These are phyloP conservation scores for Peltaster fructicola DNA, from an alignment of 2,329 filamentous ascomycete genomes.

Conservation along the genomic window DNA sequence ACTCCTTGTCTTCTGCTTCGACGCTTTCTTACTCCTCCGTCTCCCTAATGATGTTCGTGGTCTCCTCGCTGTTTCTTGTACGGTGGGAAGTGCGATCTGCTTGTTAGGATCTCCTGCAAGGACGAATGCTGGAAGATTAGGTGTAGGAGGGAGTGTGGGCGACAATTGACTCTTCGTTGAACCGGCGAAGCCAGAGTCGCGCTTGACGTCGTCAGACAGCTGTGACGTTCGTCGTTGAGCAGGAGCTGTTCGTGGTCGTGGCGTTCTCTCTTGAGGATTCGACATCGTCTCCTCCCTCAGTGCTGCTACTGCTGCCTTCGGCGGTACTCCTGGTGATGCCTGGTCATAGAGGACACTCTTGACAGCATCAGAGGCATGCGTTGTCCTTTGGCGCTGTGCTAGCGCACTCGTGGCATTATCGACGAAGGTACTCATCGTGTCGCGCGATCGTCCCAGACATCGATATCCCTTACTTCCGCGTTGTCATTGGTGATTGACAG, in stretches of 20 bases:
- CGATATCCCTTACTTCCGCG: too few relatives aligned
- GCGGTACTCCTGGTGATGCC: constrained; percentile 5
- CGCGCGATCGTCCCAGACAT: too few relatives aligned
- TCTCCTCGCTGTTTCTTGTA: constrained; percentile 2
- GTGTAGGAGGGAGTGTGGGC: constrained; percentile 2
- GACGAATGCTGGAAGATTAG: constrained; percentile 24
- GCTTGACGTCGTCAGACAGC: constrained; percentile 12
- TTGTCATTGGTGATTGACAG: too few relatives aligned
- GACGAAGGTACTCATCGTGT: too few relatives aligned
- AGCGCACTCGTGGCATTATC: too few relatives aligned
- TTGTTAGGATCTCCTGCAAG: too few relatives aligned
- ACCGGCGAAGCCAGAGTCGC: constrained; percentile 18
- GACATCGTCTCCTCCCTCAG: too few relatives aligned
- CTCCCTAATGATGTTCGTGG: background rate
- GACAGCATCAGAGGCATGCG: constrained; percentile 1
- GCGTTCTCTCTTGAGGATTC: background rate
- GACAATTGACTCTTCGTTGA: constrained; percentile 5
- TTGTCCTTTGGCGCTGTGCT: too few relatives aligned
- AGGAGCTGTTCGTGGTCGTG: constrained; percentile 1
- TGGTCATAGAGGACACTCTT: constrained; percentile 9
- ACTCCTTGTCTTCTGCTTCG: constrained; percentile 1
- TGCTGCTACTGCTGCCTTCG: too few relatives aligned
- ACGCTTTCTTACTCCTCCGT: background rate
- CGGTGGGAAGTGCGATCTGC: too few relatives aligned
- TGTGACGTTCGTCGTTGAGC: constrained; percentile 1